Base-by-base conservation (phyloP, 352 stramenopile species). In the Globisporangium radiosum region DNA sequence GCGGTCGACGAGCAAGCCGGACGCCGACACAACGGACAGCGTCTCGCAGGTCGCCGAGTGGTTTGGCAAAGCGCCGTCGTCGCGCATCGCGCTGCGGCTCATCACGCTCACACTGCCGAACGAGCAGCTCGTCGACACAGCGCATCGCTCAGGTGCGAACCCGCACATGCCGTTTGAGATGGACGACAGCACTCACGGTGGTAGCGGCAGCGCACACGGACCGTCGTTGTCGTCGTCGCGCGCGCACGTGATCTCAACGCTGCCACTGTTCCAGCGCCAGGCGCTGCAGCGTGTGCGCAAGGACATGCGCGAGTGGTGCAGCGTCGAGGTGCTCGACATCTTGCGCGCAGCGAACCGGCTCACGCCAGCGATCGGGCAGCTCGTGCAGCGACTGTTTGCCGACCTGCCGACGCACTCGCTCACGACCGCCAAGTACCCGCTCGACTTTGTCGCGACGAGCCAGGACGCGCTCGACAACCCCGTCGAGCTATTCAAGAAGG, bases 221-320 rank as follows among this genome's bases (percentile, higher is more conserved):
- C 8, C 8, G 15, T n/a, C 5, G 45, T 50, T n/a, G 6, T 50
- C 64, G 11, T 65, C 73, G 11, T 71, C 73, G 19, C 55, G 71
- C 17, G 56, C 73, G 11, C 69, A 85, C 44, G 65, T 82, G 47
- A 80, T 90, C 49, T 80, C 78, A 38, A 72, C 73, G 1, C 57
- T 92, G 44, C 83, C 87, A 38, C 66, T 83, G 38, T 93, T 90
- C 64, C 82, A 94, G 64, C 76, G 77, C 11, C 74, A 87, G 67
- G 76, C 91, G 19, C 52, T 95, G 9, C 85, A 77, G 47, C 73
- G 68, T 10, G 67, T 89, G 47, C 71, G 82, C 25, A 78, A 78
- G 51, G 75, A 87, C 17, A 87, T 95, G 42, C 91, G 90, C 54
- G 86, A 95, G 48, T 93, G 85, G 78, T 90, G 78, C 48, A 91